phyloP scores from a whole-genome alignment of 768 basidiomycete genomes.

The Boletus pseudo-olivaceus region DNA sequence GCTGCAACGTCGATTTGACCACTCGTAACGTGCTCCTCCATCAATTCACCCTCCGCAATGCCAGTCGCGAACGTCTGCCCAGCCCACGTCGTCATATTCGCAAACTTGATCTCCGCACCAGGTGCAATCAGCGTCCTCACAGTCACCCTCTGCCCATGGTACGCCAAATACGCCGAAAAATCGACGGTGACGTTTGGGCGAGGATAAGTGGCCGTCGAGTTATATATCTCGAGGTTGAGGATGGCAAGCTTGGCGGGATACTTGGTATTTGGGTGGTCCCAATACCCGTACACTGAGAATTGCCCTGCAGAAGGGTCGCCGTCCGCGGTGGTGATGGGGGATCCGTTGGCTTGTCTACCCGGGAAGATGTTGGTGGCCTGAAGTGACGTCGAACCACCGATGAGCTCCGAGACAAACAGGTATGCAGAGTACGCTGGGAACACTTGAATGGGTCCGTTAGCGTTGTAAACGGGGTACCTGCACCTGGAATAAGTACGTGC shows the following conservation, averaged over 20 bases:
- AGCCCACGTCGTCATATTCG: slow-evolving; percentile 47
- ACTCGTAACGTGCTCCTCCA: slow-evolving; percentile 38
- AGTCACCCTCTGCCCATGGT: slow-evolving; percentile 27
- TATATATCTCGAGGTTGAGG: slow-evolving; percentile 50
- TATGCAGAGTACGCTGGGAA: slow-evolving; percentile 55
- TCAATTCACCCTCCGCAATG: slow-evolving; percentile 34
- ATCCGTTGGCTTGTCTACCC: slow-evolving; percentile 49
- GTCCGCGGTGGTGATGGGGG: slow-evolving; percentile 47
- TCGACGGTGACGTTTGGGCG: slow-evolving; percentile 45
- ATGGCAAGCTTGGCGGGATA: slow-evolving; percentile 47
- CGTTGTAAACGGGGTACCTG: slow-evolving; percentile 48
- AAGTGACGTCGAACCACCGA: slow-evolving; percentile 42
- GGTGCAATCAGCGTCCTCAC: slow-evolving; percentile 44
- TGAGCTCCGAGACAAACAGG: slow-evolving; percentile 46
- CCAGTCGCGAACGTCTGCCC: slow-evolving; percentile 45
- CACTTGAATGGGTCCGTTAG: slow-evolving; percentile 47
- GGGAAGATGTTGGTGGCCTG: slow-evolving; percentile 50
- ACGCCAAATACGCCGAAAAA: slow-evolving; percentile 39
- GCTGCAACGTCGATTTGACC: slow-evolving; percentile 35
- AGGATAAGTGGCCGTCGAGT: slow-evolving; percentile 40
- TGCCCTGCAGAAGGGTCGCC: slow-evolving; percentile 48
- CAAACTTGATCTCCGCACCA: slow-evolving; percentile 45
- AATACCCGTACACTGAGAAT: slow-evolving; percentile 50
- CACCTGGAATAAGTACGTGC: neutral
- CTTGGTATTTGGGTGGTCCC: slow-evolving; percentile 33